Conservation (phyloP, 768 basidiomycete genomes). For the Panellus pusillus region DNA sequence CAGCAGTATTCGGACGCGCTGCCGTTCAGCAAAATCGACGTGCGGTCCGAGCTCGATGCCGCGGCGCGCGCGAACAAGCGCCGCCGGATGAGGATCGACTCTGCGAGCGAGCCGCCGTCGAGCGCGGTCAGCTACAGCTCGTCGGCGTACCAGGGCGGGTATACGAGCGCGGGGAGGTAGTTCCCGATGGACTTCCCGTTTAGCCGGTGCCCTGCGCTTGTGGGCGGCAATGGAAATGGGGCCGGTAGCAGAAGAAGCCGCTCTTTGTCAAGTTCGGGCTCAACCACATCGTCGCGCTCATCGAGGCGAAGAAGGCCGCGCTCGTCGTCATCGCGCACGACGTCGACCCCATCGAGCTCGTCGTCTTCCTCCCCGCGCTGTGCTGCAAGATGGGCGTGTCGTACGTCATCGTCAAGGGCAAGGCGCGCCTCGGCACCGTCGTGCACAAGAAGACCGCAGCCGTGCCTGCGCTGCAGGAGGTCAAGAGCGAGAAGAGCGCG, state of each 20-base stretch:
- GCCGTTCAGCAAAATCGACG: constrained; percentile 51
- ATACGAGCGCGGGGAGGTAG: too few relatives aligned
- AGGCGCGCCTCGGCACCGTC: constrained; percentile 96
- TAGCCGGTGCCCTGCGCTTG: too few relatives aligned
- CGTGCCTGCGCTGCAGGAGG: constrained; percentile 88
- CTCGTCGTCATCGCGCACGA: constrained; percentile 97
- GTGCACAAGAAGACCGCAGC: constrained; percentile 99
- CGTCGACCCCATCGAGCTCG: constrained; percentile 98
- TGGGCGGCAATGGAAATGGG: too few relatives aligned
- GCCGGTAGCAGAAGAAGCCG: too few relatives aligned
- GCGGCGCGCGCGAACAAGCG: too few relatives aligned
- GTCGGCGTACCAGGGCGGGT: too few relatives aligned
- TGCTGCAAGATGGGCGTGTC: constrained; percentile 99
- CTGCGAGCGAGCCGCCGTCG: too few relatives aligned
- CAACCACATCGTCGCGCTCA: constrained; percentile 94
- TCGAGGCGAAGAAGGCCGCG: constrained; percentile 96
- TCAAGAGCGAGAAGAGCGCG: constrained; percentile 92
- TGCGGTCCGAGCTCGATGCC: constrained; percentile 44
- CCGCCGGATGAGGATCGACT: too few relatives aligned
- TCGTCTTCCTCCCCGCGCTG: constrained; percentile 95
- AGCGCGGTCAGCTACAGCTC: too few relatives aligned
- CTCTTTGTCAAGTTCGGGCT: constrained; percentile 94
- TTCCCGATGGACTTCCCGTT: too few relatives aligned
- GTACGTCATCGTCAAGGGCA: constrained; percentile 97
- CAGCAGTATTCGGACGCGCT: constrained; percentile 50